Base-by-base conservation (phyloP, 1,284 basidiomycete genomes). In the Gymnopus androsaceus region DNA sequence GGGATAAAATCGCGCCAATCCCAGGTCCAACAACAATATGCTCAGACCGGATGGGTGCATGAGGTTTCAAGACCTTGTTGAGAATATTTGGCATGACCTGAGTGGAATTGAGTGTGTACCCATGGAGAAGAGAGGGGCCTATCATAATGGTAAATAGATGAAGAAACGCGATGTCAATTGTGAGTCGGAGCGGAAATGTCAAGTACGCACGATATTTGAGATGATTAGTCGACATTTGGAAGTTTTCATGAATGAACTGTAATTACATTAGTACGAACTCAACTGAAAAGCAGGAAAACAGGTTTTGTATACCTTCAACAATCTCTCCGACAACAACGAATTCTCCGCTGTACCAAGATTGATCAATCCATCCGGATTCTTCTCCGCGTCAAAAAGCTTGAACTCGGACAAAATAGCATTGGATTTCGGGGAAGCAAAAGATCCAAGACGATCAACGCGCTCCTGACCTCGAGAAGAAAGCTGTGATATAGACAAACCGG, bases 291-390 rank as follows among this genome's bases (percentile, higher is more conserved):
- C 4, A 23, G 3, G 47, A 30, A 30, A 23, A 9, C n/a, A 44
- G 30, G 49, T n/a, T n/a, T n/a, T n/a, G n/a, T n/a, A 4, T 27
- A 58, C 59, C 53, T 61, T 36, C 3, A 58, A 44, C 11, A 61
- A 34, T 42, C 47, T 57, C 17, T 57, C 28, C 12, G 34, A 42
- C 54, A 61, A 37, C n/a, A 61, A 46, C 12, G 41, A 31, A 38
- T 61, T 61, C 30, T 61, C 59, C 17, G 59, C 59, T 19, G 44
- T 58, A 30, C 31, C 45, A 17, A 55, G 25, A 31, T 45, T 56
- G 31, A 61, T 53, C 17, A 52, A 25, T n/a, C 59, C 59, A 14
- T 56, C 51, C 12, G 59, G 59, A 34, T 61, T 55, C 9, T 31
- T 36, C 5, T 49, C 37, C 21, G 31, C 4, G 42, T 61, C 59